Percentiles rank a stretch among this genome's conserved stretches.
Conservation (phyloP, 352 stramenopile species). For the Phytophthora meadii region DNA sequence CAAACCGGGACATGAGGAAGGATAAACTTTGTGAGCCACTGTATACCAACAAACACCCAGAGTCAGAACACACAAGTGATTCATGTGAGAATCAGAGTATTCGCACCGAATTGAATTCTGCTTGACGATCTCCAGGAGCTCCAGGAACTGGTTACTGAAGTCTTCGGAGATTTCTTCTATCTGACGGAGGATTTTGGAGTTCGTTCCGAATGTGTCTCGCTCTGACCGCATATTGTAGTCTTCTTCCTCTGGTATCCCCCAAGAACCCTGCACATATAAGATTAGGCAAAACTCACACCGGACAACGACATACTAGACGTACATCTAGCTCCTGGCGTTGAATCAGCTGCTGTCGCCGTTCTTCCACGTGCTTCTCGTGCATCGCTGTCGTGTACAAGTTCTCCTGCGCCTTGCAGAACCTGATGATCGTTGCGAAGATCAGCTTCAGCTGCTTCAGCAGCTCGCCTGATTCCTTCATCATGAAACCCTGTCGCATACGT, state of each 20-base stretch:
- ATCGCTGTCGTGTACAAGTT: constrained; percentile 82
- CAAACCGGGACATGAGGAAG: constrained; percentile 89
- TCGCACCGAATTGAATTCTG: constrained; percentile 58
- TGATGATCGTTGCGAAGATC: constrained; percentile 85
- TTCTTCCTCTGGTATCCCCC: constrained; percentile 64
- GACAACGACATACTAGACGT: constrained; percentile 5
- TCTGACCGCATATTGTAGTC: constrained; percentile 46
- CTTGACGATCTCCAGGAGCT: constrained; percentile 79
- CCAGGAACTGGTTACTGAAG: constrained; percentile 70
- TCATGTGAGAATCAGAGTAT: constrained; percentile 7
- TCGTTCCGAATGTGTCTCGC: constrained; percentile 47
- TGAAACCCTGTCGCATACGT: constrained; percentile 69
- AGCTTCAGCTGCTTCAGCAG: constrained; percentile 81
- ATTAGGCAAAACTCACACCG: not conserved
- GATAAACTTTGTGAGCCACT: constrained; percentile 82
- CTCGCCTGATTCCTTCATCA: constrained; percentile 78
- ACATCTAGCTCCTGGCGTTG: constrained; percentile 60
- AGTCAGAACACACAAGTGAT: constrained; percentile 5
- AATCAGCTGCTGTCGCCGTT: constrained; percentile 55
- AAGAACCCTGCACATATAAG: constrained; percentile 51
- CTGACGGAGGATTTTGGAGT: constrained; percentile 62
- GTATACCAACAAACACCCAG: not conserved
- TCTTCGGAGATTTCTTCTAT: constrained; percentile 71
- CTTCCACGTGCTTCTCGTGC: constrained; percentile 71
- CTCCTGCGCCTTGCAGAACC: constrained; percentile 85